These are phyloP conservation scores for Nasturtium officinale DNA, from an alignment of 345 rosid genomes.

Conservation along the genomic window DNA sequence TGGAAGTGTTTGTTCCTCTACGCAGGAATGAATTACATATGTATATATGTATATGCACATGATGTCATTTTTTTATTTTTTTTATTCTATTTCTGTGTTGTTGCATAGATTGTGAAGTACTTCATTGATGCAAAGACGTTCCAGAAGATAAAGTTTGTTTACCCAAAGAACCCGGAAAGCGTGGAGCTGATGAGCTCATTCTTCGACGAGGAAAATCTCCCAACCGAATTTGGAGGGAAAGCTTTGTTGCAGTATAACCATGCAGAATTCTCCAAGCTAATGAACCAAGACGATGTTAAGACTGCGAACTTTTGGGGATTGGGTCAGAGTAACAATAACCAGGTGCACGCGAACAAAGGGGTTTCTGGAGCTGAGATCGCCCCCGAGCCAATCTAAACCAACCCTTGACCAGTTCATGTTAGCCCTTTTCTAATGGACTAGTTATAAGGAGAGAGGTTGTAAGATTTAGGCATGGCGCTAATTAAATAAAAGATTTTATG, in stretches of 20 bases:
- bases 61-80: not conserved
- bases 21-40: not conserved
- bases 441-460: not conserved
- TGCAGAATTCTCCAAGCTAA: constrained; percentile 79
- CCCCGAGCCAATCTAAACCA: constrained; percentile 54
- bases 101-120: constrained; percentile 76
- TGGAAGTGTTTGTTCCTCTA: not conserved
- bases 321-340: constrained; percentile 41
- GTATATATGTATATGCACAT: not conserved
- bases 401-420: constrained; percentile 20
- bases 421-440: not conserved
- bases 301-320: constrained; percentile 66
- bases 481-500: constrained; percentile 7
- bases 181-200: constrained; percentile 73
- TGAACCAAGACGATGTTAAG: constrained; percentile 75
- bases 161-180: constrained; percentile 81
- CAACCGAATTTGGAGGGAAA: constrained; percentile 83
- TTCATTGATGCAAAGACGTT: constrained; percentile 85
- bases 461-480: not conserved
- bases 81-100: not conserved
- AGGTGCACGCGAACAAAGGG: constrained; percentile 43
- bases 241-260: constrained; percentile 72
- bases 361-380: constrained; percentile 60
- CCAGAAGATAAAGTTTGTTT: constrained; percentile 89
- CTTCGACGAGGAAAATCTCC: constrained; percentile 82